A percentile compares a stretch with the other conserved stretches of the same genome.
phyloP scores from a whole-genome alignment of 1,284 basidiomycete genomes.

The Anthracocystis setariae region DNA sequence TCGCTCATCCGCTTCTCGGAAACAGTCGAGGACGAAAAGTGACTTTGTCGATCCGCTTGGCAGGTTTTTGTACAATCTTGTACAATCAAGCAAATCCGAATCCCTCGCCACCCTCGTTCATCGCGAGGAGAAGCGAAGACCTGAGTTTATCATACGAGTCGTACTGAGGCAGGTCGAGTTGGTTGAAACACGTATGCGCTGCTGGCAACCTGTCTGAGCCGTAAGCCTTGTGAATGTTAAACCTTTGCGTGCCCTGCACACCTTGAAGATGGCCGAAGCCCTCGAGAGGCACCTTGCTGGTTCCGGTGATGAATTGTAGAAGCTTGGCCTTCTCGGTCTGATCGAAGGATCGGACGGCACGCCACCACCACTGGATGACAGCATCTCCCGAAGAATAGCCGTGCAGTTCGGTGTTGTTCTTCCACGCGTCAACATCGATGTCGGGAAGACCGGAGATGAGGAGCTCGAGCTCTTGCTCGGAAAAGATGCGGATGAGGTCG shows the following conservation, averaged over 20 bases:
- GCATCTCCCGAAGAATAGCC: slow-evolving; percentile 81
- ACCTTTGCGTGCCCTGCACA: slow-evolving; percentile 91
- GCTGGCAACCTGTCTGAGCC: slow-evolving; percentile 87
- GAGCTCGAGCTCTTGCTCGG: slow-evolving; percentile 97
- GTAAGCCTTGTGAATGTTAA: slow-evolving; percentile 93
- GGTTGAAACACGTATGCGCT: slow-evolving; percentile 81
- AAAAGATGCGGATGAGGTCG: slow-evolving; percentile 76
- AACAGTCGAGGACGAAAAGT: slow-evolving; percentile 5
- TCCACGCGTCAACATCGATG: slow-evolving; percentile 98
- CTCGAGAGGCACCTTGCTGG: slow-evolving; percentile 90
- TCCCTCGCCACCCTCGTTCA: slow-evolving; percentile 67
- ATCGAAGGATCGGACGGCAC: slow-evolving; percentile 95
- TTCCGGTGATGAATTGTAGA: slow-evolving; percentile 88
- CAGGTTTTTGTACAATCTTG: not conserved
- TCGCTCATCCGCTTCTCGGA: slow-evolving; percentile 34
- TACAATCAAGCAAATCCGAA: slow-evolving; percentile 64
- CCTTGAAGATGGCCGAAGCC: slow-evolving; percentile 93
- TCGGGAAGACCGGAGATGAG: slow-evolving; percentile 97
- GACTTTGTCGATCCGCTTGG: not conserved
- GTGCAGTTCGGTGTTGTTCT: slow-evolving; percentile 90
- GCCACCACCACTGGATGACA: slow-evolving; percentile 99
- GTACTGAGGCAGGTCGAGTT: slow-evolving; percentile 68
- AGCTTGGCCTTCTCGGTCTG: slow-evolving; percentile 92
- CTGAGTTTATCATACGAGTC: slow-evolving; percentile 63
- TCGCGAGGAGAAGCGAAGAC: slow-evolving; percentile 53